Base-by-base conservation (phyloP, 176 grass and related monocot species). In the Hordeum marinum region DNA sequence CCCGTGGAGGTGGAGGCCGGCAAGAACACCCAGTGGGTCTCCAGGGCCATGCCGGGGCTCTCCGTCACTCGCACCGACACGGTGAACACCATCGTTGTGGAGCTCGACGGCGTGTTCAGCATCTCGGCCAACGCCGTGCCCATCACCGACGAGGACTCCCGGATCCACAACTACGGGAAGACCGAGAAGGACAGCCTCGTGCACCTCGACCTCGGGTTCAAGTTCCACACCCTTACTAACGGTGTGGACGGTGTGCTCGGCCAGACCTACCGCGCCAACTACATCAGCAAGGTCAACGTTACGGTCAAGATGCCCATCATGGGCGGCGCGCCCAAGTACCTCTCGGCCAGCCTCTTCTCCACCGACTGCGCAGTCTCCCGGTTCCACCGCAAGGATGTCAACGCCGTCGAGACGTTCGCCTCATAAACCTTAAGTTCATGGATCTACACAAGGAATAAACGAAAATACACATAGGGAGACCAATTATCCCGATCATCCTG, bases 131-230 rank as follows among this genome's bases (percentile, higher is more conserved):
- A 80, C 5, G 91, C 45, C 2, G 89, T 93, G n/a, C 94, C 91
- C 2, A 89, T 96, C 86, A 96, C 94, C 5, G 84, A 91, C 0
- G 24, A 88, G 29, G 94, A 96, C 25, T 76, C 87, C 13, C 57
- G 81, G 52, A 15, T 96, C 43, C 94, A 96, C 84, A 68, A n/a
- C 27, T 96, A 96, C 42, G 89, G 91, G 7, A 83, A 83, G 29
- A 81, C 34, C 0, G 6, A 10, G 6, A 39, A 76, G 7, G 91
- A 96, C 55, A 83, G 81, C 86, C 86, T 96, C 0, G 86, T 83
- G n/a, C 91, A 93, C 86, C 83, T 96, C 0, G 91, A 96, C 36
- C 72, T 96, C 0, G 91, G 85, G 1, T 96, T 93, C 84, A 90
- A 87, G 72, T 96, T 96, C 84, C 70, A 87, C 4, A 42, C 73